These are phyloP conservation scores for Pythium rishiriense DNA, from an alignment of 352 stramenopile species.

Conservation along the genomic window DNA sequence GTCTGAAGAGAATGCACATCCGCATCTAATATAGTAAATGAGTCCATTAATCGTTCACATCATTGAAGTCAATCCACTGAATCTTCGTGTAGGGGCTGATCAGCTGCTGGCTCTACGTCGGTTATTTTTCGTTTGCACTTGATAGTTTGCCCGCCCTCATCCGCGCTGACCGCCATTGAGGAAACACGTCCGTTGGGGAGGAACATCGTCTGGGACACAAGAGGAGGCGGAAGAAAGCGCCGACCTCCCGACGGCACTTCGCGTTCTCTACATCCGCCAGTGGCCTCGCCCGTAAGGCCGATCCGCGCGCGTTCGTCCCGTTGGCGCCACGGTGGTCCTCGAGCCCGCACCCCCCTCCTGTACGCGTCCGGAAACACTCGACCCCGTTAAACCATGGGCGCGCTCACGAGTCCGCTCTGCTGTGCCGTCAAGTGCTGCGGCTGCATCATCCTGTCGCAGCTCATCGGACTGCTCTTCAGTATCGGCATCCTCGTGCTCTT, in stretches of 20 bases:
- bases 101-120: background rate
- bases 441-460: slow-evolving; percentile 70
- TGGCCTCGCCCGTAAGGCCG: background rate
- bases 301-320: background rate
- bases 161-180: slow-evolving; percentile 10
- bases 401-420: slow-evolving; percentile 49
- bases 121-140: background rate
- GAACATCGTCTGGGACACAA: background rate
- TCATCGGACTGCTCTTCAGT: slow-evolving; percentile 61
- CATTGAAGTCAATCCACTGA: background rate
- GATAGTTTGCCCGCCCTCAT: slow-evolving; percentile 6
- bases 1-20: background rate
- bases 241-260: background rate
- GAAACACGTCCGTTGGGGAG: slow-evolving; percentile 8
- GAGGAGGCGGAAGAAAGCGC: background rate
- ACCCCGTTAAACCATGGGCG: slow-evolving; percentile 16
- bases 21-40: background rate
- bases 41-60: background rate
- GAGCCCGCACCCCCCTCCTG: background rate
- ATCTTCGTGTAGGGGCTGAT: background rate
- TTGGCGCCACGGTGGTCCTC: background rate
- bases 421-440: slow-evolving; percentile 74
- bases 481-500: slow-evolving; percentile 54
- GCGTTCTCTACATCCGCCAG: background rate
- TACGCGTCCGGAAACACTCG: background rate